These are phyloP conservation scores for Daldinia bambusicola DNA, from an alignment of 495 filamentous ascomycete genomes.

Conservation along the genomic window DNA sequence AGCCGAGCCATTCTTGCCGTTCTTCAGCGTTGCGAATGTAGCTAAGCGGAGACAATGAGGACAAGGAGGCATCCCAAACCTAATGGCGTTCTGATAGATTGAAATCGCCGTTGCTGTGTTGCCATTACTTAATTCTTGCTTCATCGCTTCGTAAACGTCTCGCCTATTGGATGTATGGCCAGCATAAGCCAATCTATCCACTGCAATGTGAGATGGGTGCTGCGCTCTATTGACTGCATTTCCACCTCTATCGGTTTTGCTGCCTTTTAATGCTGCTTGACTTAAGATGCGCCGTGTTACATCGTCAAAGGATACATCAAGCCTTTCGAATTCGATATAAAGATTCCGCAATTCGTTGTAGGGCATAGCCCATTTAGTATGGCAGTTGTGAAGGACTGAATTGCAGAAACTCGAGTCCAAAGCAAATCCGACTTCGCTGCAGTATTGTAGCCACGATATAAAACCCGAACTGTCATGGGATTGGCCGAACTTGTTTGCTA, in stretches of 20 bases:
- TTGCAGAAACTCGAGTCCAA: conserved; percentile 54
- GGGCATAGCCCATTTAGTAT: conserved; percentile 49
- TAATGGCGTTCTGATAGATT: conserved; percentile 51
- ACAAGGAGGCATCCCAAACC: conserved; percentile 48
- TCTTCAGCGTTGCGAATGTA: conserved; percentile 52
- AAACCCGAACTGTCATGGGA: conserved; percentile 53
- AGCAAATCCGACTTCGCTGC: conserved; percentile 44
- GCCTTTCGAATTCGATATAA: conserved; percentile 46
- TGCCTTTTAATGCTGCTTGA: conserved; percentile 45
- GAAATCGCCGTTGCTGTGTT: conserved; percentile 42
- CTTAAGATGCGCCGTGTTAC: conserved; percentile 54
- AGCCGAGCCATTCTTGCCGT: conserved; percentile 20
- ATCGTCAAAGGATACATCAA: conserved; percentile 48
- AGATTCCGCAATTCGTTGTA: conserved; percentile 53
- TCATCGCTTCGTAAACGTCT: conserved; percentile 53
- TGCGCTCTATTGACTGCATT: not conserved
- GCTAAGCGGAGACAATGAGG: conserved; percentile 52
- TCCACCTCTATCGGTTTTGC: conserved; percentile 24
- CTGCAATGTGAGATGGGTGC: conserved; percentile 31
- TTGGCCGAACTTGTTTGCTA: conserved; percentile 58
- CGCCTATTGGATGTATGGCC: conserved; percentile 42
- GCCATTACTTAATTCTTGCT: conserved; percentile 41
- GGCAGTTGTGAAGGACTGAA: conserved; percentile 54
- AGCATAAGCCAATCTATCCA: conserved; percentile 32
- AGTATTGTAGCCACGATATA: conserved; percentile 53